Percentiles rank a stretch among this genome's conserved stretches.
phyloP scores from a whole-genome alignment of 805 yeast genomes.

The Blastobotrys attinorum region DNA sequence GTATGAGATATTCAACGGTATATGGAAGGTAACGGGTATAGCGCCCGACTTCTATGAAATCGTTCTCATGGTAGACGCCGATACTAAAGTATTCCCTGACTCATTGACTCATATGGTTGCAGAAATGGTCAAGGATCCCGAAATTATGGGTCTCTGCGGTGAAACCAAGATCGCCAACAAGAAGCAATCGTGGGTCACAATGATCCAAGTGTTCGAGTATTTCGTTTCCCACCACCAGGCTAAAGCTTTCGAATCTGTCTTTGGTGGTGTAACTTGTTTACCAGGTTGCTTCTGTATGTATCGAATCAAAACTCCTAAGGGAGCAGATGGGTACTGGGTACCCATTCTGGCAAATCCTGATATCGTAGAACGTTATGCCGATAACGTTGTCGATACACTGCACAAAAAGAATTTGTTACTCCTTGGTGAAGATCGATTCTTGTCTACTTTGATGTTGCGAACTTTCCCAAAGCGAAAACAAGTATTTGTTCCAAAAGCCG shows the following conservation, averaged over 20 bases:
- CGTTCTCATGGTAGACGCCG: slow-evolving; percentile 91
- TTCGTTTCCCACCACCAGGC: slow-evolving; percentile 91
- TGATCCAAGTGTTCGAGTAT: slow-evolving; percentile 89
- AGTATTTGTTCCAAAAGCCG: slow-evolving; percentile 81
- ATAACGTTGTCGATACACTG: slow-evolving; percentile 73
- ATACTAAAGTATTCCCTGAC: slow-evolving; percentile 81
- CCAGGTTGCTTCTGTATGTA: slow-evolving; percentile 95
- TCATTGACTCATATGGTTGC: slow-evolving; percentile 85
- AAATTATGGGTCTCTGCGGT: slow-evolving; percentile 88
- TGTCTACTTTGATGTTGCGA: slow-evolving; percentile 75
- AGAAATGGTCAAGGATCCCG: slow-evolving; percentile 79
- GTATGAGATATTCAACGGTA: slow-evolving; percentile 61
- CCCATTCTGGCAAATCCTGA: slow-evolving; percentile 91
- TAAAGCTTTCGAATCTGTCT: slow-evolving; percentile 90
- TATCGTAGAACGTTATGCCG: slow-evolving; percentile 84
- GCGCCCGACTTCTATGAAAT: slow-evolving; percentile 78
- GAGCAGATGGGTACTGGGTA: slow-evolving; percentile 75
- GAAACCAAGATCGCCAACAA: slow-evolving; percentile 89
- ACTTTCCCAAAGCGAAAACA: slow-evolving; percentile 88
- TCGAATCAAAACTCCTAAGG: slow-evolving; percentile 84
- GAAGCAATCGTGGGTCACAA: slow-evolving; percentile 77
- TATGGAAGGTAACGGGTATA: slow-evolving; percentile 79
- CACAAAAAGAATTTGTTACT: slow-evolving; percentile 80
- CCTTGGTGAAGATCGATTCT: slow-evolving; percentile 84
- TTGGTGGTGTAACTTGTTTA: slow-evolving; percentile 89